Evolutionary conservation across 2,329 filamentous ascomycete species (phyloP).

Genomic region (Erysiphe pulchra): DNA sequence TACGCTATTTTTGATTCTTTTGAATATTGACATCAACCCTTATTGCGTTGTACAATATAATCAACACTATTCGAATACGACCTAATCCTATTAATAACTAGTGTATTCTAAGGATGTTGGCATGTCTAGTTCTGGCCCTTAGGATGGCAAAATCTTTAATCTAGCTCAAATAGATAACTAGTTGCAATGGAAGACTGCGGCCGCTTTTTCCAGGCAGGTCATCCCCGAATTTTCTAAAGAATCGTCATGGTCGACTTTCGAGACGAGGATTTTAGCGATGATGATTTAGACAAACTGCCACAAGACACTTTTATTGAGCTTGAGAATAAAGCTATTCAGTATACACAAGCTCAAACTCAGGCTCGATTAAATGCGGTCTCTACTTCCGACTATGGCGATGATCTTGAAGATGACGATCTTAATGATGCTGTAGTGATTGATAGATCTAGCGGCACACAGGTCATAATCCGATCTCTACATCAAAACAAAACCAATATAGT

Average conservation of each 20-base stretch:
- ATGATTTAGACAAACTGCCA: slow-evolving; percentile 34
- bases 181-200: background rate
- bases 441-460: slow-evolving; percentile 9
- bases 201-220: background rate
- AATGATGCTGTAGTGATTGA: slow-evolving; percentile 28
- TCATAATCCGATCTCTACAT: slow-evolving; percentile 2
- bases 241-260: slow-evolving; percentile 12
- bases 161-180: background rate
- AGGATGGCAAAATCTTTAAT: too few relatives aligned
- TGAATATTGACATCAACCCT: too few relatives aligned
- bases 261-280: slow-evolving; percentile 29
- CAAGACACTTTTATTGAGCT: slow-evolving; percentile 31
- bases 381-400: slow-evolving; percentile 16
- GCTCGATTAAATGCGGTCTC: slow-evolving; percentile 5
- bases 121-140: too few relatives aligned
- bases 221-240: too few relatives aligned
- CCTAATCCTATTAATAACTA: too few relatives aligned
- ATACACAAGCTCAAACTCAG: slow-evolving; percentile 18
- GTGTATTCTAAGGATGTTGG: too few relatives aligned
- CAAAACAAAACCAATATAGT: slow-evolving; percentile 1
- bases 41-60: too few relatives aligned
- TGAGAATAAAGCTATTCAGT: slow-evolving; percentile 35
- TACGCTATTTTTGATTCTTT: too few relatives aligned
- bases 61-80: too few relatives aligned
- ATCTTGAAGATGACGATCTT: slow-evolving; percentile 15